Evolutionary conservation across 2,329 filamentous ascomycete genomes (phyloP), one percentile per base, ranked within the genome.

Genomic region (Curvularia lunata): DNA sequence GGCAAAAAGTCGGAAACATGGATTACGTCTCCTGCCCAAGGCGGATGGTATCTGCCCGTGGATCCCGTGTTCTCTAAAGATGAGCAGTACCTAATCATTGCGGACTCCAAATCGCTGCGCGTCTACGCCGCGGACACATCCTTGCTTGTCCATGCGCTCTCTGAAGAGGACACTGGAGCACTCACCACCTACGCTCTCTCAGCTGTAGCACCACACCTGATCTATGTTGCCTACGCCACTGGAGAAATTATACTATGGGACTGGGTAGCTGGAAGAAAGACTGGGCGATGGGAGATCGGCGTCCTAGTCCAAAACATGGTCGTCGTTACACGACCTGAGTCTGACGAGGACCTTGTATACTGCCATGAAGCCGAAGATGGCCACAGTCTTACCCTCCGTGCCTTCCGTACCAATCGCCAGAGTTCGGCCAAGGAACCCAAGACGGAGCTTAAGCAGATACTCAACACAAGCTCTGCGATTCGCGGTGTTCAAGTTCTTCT

Each of bases 111-210:
- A 27, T 88, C 89, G 9, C 82, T 97, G 52, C 90, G 92, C 73
- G 84, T 97, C 25, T 96, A 95, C 77, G 90, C 91, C 1, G 86
- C 91, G 28, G 82, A 86, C 63, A 92, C 92, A 53, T 98, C 95
- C 1, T 85, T 96, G 48, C 85, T 96, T 21, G 82, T 91, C 45
- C 88, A 91, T 65, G 86, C 87, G 54, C 88, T 97, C 48, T 75
- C 78, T n/a, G 64, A 80, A 65, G 71, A 66, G 19, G 64, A 77
- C 67, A 75, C 80, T 21, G 75, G 66, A 13, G 46, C 72, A 10
- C 78, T 88, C 21, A 77, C 81, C 21, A 80, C 81, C 23, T 86
- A 82, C 67, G 79, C 80, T 19, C 64, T 86, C 30, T 88, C 82
- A 53, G 77, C 79, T 28, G 68, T 71, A 48, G 79, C 86, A 74